These are phyloP conservation scores for Rhizopogon rudus DNA, from an alignment of 768 basidiomycete genomes.

Conservation along the genomic window DNA sequence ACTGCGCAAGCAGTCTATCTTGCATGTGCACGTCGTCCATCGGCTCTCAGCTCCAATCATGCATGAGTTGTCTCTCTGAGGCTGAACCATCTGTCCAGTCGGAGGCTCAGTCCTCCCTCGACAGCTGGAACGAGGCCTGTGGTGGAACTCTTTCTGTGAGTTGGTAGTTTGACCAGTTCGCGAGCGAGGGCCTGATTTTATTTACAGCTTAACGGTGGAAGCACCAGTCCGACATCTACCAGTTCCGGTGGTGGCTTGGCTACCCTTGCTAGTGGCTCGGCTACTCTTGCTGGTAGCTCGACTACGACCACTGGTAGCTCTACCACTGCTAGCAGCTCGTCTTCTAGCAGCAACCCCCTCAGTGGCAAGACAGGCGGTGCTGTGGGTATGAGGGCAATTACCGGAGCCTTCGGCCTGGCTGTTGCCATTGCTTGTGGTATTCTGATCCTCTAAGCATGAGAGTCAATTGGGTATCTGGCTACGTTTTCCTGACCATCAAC, in stretches of 20 bases:
- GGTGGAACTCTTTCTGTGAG: conserved; percentile 15
- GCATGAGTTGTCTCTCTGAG: conserved; percentile 16
- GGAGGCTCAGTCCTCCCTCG: conserved; percentile 7
- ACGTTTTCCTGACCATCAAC: background rate
- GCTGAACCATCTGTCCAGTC: background rate
- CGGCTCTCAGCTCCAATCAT: conserved; percentile 10
- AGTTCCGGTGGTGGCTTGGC: background rate
- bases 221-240: conserved; percentile 2
- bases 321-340: background rate
- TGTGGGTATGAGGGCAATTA: conserved; percentile 2
- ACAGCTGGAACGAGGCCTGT: conserved; percentile 14
- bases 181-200: background rate
- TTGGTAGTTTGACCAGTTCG: background rate
- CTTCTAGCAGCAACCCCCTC: conserved; percentile 1
- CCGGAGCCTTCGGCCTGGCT: conserved; percentile 1
- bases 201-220: background rate
- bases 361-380: background rate
- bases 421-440: conserved; percentile 9
- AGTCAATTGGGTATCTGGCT: background rate
- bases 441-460: conserved; percentile 7
- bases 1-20: conserved; percentile 2
- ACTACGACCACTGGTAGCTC: background rate
- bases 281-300: background rate
- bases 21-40: conserved; percentile 12
- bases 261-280: background rate